phyloP scores from a whole-genome alignment of 1,284 basidiomycete genomes.

The Wallemia mellicola region DNA sequence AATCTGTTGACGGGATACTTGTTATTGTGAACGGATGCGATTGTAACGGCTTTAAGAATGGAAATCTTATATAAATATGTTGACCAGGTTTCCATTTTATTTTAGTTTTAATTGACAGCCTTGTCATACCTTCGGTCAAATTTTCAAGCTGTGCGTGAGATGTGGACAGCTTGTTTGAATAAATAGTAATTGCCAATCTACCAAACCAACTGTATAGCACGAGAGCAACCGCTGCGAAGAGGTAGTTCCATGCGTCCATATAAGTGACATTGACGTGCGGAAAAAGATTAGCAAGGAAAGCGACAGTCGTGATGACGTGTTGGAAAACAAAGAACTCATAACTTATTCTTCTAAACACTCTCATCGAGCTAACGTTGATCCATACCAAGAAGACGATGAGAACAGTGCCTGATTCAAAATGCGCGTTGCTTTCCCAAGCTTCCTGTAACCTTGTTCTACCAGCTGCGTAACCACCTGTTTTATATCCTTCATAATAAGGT shows the following conservation, averaged over 20 bases:
- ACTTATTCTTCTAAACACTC: neutral
- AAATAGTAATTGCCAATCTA: neutral
- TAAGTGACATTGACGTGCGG: slow-evolving; percentile 6
- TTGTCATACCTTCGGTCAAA: slow-evolving; percentile 6
- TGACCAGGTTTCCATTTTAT: slow-evolving; percentile 11
- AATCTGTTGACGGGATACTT: slow-evolving; percentile 7
- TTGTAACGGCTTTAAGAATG: slow-evolving; percentile 7
- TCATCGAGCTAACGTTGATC: neutral
- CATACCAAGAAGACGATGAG: neutral
- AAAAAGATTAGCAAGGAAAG: slow-evolving; percentile 10
- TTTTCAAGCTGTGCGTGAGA: neutral
- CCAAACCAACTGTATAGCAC: slow-evolving; percentile 1
- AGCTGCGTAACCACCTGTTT: neutral
- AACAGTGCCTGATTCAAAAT: neutral
- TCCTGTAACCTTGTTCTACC: neutral
- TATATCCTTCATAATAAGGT: neutral
- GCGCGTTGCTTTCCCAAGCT: neutral
- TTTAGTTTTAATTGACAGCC: slow-evolving; percentile 8
- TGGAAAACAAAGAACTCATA: slow-evolving; percentile 13
- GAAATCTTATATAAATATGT: slow-evolving; percentile 12
- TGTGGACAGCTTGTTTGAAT: neutral
- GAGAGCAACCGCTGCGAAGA: neutral
- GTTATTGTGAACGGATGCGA: slow-evolving; percentile 12
- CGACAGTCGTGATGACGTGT: slow-evolving; percentile 9
- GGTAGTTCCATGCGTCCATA: slow-evolving; percentile 6